Evolutionary conservation across 768 basidiomycete species (phyloP), one percentile per base, ranked within the genome.

Genomic region (Russula griseocarnosa): DNA sequence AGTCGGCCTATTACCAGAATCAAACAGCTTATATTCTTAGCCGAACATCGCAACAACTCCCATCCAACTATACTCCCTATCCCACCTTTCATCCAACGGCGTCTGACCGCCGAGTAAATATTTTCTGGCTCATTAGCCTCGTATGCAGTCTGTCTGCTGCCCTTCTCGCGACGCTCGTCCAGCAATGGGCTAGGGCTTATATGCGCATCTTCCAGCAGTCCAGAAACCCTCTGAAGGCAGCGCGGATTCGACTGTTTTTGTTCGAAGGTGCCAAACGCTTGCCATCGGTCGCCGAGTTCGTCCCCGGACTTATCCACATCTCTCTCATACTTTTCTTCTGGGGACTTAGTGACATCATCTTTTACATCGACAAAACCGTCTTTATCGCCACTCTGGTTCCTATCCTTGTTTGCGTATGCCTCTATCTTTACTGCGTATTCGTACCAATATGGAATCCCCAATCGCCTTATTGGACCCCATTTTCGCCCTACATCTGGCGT

Each of bases 101-200:
- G 3, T 74, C 77, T 22, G 69, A 77, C 4, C 63, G 78, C 38
- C 76, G 76, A 63, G 67, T 74, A 22, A 82, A 83, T 63, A 67
- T 67, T 0, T 69, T 77, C 7, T 82, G 78, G 78, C 79, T 82
- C 66, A 51, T 64, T 7, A 69, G 67, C 52, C 68, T 74, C 6
- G 60, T 70, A 20, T 71, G 79, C 56, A 81, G 79, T 63, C 73
- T 83, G 7, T 72, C 72, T 1, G 76, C 78, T 28, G 79, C 77
- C 60, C 72, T 82, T n/a, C 63, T 71, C 10, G 79, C 79, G 18
- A 81, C 79, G n/a, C 67, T 83, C 5, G 76, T 81, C 24, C 77
- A 83, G 66, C 79, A 81, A 61, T 83, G 82, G 82, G 72, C 78
- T 2, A 74, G 77, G 14, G 74, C 76, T 38, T 79, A 79, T 60